phyloP scores from a whole-genome alignment of 495 filamentous ascomycete species.

The Pyrenula aspistea region DNA sequence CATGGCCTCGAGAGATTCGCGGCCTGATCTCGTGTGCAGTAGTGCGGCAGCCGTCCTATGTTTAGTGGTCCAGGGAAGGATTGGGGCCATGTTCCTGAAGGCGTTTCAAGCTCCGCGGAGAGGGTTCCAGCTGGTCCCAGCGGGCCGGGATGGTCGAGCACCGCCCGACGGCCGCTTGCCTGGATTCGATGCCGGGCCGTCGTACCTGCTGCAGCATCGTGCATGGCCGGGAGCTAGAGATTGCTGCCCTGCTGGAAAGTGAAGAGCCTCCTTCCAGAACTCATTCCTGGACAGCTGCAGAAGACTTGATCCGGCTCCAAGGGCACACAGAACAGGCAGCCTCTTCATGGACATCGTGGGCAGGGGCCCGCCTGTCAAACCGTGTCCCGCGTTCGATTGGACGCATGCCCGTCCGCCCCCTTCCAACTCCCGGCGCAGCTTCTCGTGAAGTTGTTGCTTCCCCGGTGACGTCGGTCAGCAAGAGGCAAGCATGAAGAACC shows the following conservation, averaged over 20 bases:
- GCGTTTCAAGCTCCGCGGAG: neutral
- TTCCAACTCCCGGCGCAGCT: neutral
- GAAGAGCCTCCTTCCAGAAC: too few relatives aligned
- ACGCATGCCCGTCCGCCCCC: neutral
- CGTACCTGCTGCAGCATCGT: too few relatives aligned
- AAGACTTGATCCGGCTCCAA: neutral
- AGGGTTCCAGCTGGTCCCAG: neutral
- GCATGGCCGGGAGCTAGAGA: too few relatives aligned
- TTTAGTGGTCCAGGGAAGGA: neutral
- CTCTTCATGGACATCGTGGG: neutral
- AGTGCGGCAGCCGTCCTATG: too few relatives aligned
- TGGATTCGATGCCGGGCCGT: neutral
- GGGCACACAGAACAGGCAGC: neutral
- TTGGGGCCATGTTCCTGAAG: neutral
- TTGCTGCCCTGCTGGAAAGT: too few relatives aligned
- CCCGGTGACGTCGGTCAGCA: neutral
- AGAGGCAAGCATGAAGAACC: neutral
- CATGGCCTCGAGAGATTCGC: too few relatives aligned
- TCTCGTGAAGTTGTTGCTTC: neutral
- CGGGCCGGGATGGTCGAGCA: neutral
- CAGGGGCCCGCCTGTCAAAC: neutral
- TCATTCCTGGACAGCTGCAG: too few relatives aligned
- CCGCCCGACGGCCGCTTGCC: neutral
- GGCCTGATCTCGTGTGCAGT: too few relatives aligned
- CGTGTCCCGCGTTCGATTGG: neutral